These are phyloP conservation scores for Crepidotus variabilis DNA, from an alignment of 768 basidiomycete genomes.

Conservation along the genomic window DNA sequence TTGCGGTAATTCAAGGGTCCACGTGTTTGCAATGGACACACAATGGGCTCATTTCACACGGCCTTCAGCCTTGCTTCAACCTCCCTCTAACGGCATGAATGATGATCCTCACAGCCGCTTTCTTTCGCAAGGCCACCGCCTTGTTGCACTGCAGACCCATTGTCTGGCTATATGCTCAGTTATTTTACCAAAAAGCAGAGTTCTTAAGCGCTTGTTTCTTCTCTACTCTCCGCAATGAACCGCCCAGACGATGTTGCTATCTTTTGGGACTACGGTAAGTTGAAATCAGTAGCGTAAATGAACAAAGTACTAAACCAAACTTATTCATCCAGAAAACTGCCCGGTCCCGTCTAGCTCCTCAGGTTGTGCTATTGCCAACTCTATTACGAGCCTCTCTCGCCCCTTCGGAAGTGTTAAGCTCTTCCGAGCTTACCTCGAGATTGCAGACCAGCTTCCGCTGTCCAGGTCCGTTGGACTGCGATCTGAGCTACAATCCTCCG, in stretches of 20 bases:
- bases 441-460: constrained; percentile 6
- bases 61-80: background rate
- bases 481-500: constrained; percentile 27
- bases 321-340: background rate
- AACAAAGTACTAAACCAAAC: background rate
- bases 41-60: background rate
- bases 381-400: constrained; percentile 15
- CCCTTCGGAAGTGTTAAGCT: constrained; percentile 19
- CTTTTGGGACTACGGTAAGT: constrained; percentile 27
- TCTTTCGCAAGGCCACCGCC: background rate
- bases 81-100: background rate
- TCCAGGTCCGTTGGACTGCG: constrained; percentile 12
- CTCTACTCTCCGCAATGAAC: background rate
- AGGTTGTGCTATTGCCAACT: constrained; percentile 20
- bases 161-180: background rate
- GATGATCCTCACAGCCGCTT: background rate
- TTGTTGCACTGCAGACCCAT: background rate
- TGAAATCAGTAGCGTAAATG: background rate
- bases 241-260: constrained; percentile 11
- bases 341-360: constrained; percentile 8
- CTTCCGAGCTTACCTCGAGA: constrained; percentile 21
- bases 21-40: background rate
- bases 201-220: background rate
- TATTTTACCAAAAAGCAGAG: background rate
- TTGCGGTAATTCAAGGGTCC: background rate